Base-by-base conservation (phyloP, 2,329 filamentous ascomycete genomes). In the Aspergillus sp. region DNA sequence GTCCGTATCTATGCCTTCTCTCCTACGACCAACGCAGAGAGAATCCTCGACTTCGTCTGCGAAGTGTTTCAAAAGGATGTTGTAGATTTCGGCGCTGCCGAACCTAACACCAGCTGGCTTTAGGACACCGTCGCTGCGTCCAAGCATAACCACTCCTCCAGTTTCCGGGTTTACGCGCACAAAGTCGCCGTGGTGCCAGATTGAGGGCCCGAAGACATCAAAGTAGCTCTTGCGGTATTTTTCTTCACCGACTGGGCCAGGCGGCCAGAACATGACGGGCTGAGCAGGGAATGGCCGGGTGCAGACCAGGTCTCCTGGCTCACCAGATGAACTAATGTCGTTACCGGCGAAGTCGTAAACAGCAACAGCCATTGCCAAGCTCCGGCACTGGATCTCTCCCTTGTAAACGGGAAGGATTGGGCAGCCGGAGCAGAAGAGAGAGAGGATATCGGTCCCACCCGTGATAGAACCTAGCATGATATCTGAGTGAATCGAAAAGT, bases 111-210 rank as follows among this genome's bases (percentile, higher is more conserved):
- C 95, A 0, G 89, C 86, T 0, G 95, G 95, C 72, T 99, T 99
- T 13, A 99, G 78, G 5, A 98, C 90, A 4, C 95, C 95, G 67
- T 99, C 93, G 51, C 89, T 95, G 24, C 93, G 85, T 3, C 95
- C 93, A 0, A 98, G 83, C 93, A 98, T 98, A 64, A 91, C 82
- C 9, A 98, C 77, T 0, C 92, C 91, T 12, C 90, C 87, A 0
- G 90, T 95, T 15, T 77, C 69, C 0, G 86, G 83, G 65, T 92
- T 89, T 69, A 89, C 79, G 20, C 83, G 80, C 34, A 97, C 85
- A 70, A 97, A 98, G 75, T 99, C 95, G 30, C 93, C 93, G 69
- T 99, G 93, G 70, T 96, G 92, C 95, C 95, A 98, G 17, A 82
- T 78, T 1, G 80, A 78, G 0, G 82, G 78, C 0, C 77, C 77